These are phyloP conservation scores for Sclerotinia borealis DNA, from an alignment of 2,329 filamentous ascomycete species.

Conservation along the genomic window DNA sequence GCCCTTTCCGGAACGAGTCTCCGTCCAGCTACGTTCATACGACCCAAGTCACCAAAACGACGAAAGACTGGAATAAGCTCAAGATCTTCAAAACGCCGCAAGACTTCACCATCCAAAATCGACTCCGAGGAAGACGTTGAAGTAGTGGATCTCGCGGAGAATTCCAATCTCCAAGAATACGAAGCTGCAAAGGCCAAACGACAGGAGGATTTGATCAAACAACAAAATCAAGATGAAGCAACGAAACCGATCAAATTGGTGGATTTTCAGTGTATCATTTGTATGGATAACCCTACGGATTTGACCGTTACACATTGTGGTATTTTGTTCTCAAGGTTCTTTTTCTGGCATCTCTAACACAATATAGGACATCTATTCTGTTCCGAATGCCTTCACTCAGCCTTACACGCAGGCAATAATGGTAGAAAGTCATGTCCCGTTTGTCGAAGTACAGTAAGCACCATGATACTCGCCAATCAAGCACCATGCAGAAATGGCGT, in stretches of 20 bases:
- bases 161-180: constrained; percentile 26
- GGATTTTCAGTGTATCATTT: constrained; percentile 60
- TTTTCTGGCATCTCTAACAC: constrained; percentile 15
- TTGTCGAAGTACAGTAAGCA: constrained; percentile 54
- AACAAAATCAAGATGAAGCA: constrained; percentile 40
- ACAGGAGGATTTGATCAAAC: constrained; percentile 27
- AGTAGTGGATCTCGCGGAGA: constrained; percentile 27
- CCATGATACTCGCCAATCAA: constrained; percentile 37
- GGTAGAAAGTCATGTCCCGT: constrained; percentile 55
- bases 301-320: constrained; percentile 62
- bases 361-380: constrained; percentile 57
- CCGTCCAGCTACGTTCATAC: constrained; percentile 14
- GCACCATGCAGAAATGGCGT: constrained; percentile 39
- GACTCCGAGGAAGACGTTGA: constrained; percentile 18
- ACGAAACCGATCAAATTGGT: constrained; percentile 46
- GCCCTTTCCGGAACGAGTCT: constrained; percentile 15
- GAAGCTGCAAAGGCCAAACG: constrained; percentile 25
- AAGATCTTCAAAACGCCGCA: constrained; percentile 4
- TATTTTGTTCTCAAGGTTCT: constrained; percentile 36
- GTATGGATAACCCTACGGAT: constrained; percentile 54
- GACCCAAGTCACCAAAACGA: constrained; percentile 4
- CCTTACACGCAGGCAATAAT: constrained; percentile 47
- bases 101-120: neutral
- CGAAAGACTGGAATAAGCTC: neutral
- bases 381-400: constrained; percentile 54